Conservation (phyloP, 345 rosid genomes). For the Punica granatum region DNA sequence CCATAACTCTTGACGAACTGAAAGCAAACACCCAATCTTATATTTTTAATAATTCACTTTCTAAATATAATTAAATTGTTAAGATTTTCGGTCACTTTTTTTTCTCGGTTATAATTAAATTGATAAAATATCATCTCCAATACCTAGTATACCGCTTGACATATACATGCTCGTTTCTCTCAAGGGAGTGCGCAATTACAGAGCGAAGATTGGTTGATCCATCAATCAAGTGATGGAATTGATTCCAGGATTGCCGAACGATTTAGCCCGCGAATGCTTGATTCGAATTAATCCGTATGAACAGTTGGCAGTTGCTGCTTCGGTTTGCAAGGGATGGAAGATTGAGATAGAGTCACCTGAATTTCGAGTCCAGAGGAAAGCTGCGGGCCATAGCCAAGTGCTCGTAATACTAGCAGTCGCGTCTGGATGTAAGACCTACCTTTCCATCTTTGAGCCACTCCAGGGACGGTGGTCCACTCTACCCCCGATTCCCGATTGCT, state of each 20-base stretch:
- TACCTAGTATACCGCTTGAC: too few relatives aligned
- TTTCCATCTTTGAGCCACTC: slow-evolving; percentile 42
- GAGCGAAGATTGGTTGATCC: too few relatives aligned
- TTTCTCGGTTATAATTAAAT: too few relatives aligned
- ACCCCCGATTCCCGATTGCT: slow-evolving; percentile 43
- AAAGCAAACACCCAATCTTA: too few relatives aligned
- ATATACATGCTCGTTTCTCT: too few relatives aligned
- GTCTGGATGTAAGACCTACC: slow-evolving; percentile 28
- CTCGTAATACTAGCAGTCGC: slow-evolving; percentile 47
- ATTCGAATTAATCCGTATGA: slow-evolving; percentile 36
- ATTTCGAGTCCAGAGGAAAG: slow-evolving; percentile 18
- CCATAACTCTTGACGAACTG: too few relatives aligned
- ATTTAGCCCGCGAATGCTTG: slow-evolving; percentile 53
- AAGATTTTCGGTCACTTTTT: too few relatives aligned
- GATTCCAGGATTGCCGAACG: slow-evolving; percentile 57
- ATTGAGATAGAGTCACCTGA: slow-evolving; percentile 37
- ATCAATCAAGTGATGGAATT: slow-evolving; percentile 39
- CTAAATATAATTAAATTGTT: too few relatives aligned
- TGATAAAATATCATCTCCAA: too few relatives aligned
- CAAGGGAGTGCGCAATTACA: too few relatives aligned
- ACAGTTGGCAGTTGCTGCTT: slow-evolving; percentile 30
- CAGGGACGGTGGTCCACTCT: slow-evolving; percentile 46
- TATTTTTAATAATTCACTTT: too few relatives aligned
- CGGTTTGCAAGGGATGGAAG: slow-evolving; percentile 58
- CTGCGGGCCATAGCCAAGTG: slow-evolving; percentile 27